Evolutionary conservation across 768 basidiomycete species (phyloP).

Genomic region (Mycena chlorophos): DNA sequence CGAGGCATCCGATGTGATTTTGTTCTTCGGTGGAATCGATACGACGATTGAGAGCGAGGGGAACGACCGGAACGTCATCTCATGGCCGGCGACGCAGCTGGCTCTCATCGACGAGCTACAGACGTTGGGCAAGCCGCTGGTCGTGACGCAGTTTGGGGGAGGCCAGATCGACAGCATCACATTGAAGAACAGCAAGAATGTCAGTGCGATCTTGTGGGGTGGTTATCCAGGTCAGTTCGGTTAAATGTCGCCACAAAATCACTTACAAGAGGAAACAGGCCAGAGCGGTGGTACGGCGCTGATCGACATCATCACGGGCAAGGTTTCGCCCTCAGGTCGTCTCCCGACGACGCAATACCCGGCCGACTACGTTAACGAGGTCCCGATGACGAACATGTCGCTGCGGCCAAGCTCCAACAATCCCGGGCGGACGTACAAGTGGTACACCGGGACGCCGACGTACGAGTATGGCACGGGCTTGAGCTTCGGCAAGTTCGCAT

Average conservation of each 20-base stretch:
- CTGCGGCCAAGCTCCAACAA: conserved; percentile 48
- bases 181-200: conserved; percentile 45
- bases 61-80: conserved; percentile 47
- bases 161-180: conserved; percentile 54
- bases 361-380: conserved; percentile 44
- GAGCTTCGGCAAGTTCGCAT: conserved; percentile 52
- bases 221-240: conserved; percentile 42
- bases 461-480: conserved; percentile 56
- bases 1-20: conserved; percentile 46
- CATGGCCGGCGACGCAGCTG: conserved; percentile 59
- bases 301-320: conserved; percentile 53
- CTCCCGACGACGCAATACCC: conserved; percentile 57
- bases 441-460: conserved; percentile 53
- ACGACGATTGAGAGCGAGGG: conserved; percentile 48
- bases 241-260: not conserved
- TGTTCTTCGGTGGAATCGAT: conserved; percentile 59
- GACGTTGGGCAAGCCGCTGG: conserved; percentile 49
- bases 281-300: conserved; percentile 56
- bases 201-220: conserved; percentile 52
- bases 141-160: conserved; percentile 57
- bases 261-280: conserved; percentile 24
- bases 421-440: conserved; percentile 60
- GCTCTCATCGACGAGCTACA: conserved; percentile 47
- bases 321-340: conserved; percentile 54
- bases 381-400: conserved; percentile 61